Percentiles rank a stretch among this genome's conserved stretches.
Conservation (phyloP, 2,329 filamentous ascomycete species). For the Colletotrichum echinochloae region DNA sequence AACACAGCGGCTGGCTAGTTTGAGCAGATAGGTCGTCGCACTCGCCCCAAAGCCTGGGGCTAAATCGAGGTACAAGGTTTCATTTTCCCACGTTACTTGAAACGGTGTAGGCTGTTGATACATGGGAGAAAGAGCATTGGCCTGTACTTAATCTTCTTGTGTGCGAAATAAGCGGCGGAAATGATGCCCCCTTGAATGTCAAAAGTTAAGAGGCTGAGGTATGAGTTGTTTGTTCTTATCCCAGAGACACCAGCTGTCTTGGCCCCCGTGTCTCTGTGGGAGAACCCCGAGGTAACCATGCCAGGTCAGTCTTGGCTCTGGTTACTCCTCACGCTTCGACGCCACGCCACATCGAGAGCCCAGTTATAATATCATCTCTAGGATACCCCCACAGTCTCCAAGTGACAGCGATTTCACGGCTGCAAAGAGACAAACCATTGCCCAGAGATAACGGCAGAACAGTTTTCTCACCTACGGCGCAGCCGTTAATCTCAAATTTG, state of each 20-base stretch:
- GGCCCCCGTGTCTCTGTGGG: slow-evolving; percentile 46
- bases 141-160: slow-evolving; percentile 46
- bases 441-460: slow-evolving; percentile 66
- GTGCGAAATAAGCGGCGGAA: slow-evolving; percentile 50
- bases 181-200: slow-evolving; percentile 50
- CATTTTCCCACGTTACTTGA: slow-evolving; percentile 58
- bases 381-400: slow-evolving; percentile 58
- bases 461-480: slow-evolving; percentile 65
- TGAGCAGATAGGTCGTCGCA: slow-evolving; percentile 51
- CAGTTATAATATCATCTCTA: slow-evolving; percentile 59
- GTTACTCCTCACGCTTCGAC: slow-evolving; percentile 67
- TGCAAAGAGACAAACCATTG: slow-evolving; percentile 55
- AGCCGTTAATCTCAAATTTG: slow-evolving; percentile 58
- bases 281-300: slow-evolving; percentile 53
- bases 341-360: slow-evolving; percentile 60
- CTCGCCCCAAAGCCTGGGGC: slow-evolving; percentile 55
- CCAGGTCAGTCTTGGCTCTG: slow-evolving; percentile 59
- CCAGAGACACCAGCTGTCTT: not conserved
- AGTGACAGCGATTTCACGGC: slow-evolving; percentile 55
- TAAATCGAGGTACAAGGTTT: slow-evolving; percentile 43
- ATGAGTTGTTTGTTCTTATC: slow-evolving; percentile 33
- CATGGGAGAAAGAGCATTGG: slow-evolving; percentile 51
- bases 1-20: not conserved
- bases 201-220: slow-evolving; percentile 51
- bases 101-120: slow-evolving; percentile 54